Evolutionary conservation across 2,329 filamentous ascomycete species (phyloP).

Genomic region (Lecanicillium sp.): DNA sequence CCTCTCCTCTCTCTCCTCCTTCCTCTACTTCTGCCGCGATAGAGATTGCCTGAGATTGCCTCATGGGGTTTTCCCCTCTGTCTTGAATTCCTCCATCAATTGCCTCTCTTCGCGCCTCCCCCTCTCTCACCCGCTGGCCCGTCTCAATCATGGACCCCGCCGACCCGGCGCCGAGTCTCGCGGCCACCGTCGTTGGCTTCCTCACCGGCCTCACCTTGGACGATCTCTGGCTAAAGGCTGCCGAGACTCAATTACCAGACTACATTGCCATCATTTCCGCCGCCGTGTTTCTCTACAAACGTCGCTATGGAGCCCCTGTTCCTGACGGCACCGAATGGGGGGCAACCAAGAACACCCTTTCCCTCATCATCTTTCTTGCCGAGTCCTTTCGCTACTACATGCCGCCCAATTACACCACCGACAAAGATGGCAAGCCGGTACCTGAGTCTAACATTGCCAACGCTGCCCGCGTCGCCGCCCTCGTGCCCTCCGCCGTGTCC

Average conservation of each 20-base stretch:
- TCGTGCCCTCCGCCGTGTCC: background rate
- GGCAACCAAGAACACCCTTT: background rate
- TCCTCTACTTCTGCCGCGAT: too few relatives aligned
- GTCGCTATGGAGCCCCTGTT: background rate
- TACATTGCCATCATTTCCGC: conserved; percentile 27
- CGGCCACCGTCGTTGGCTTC: conserved; percentile 20
- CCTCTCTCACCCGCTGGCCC: background rate
- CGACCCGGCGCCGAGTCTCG: conserved; percentile 25
- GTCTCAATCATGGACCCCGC: conserved; percentile 17
- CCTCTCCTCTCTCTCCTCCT: too few relatives aligned
- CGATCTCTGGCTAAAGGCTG: background rate
- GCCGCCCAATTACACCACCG: background rate
- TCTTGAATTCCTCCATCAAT: background rate
- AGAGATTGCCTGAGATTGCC: too few relatives aligned
- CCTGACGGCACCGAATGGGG: background rate
- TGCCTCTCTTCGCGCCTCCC: too few relatives aligned
- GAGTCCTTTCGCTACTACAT: background rate
- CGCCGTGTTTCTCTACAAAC: conserved; percentile 24
- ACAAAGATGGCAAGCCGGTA: background rate
- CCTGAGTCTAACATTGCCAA: background rate
- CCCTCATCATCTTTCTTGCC: background rate
- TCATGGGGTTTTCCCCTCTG: too few relatives aligned
- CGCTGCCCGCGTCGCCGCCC: background rate
- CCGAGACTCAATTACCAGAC: conserved; percentile 11
- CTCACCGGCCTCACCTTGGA: background rate